These are phyloP conservation scores for Penicillium brevicompactum DNA, from an alignment of 2,329 filamentous ascomycete species.

Conservation along the genomic window DNA sequence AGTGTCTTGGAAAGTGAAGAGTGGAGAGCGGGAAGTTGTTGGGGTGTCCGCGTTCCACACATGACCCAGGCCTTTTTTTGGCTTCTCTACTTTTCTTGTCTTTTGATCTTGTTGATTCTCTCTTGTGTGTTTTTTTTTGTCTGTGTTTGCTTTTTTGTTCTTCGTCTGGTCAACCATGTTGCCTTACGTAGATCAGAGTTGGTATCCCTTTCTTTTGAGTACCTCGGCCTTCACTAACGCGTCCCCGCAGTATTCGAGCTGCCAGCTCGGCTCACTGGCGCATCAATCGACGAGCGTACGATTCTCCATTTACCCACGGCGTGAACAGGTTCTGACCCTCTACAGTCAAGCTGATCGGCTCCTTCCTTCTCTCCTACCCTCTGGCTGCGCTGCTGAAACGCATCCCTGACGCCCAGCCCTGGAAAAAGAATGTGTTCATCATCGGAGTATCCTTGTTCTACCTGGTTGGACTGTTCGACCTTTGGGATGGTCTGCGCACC, in stretches of 20 bases:
- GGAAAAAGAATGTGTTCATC: constrained; percentile 84
- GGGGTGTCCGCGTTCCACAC: constrained; percentile 11
- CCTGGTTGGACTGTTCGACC: constrained; percentile 86
- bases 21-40: constrained; percentile 11
- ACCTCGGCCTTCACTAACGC: constrained; percentile 18
- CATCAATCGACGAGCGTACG: constrained; percentile 66
- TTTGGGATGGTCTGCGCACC: constrained; percentile 83
- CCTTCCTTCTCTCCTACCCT: constrained; percentile 89
- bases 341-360: constrained; percentile 87
- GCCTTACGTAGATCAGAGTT: constrained; percentile 65
- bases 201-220: constrained; percentile 11
- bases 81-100: not conserved
- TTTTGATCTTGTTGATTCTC: constrained; percentile 2
- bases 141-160: constrained; percentile 6
- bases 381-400: constrained; percentile 86
- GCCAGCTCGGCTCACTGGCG: constrained; percentile 59
- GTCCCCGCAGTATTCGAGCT: constrained; percentile 60
- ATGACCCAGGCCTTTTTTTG: constrained; percentile 10
- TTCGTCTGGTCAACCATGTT: constrained; percentile 52
- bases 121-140: constrained; percentile 3
- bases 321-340: constrained; percentile 4
- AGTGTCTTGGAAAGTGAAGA: constrained; percentile 1
- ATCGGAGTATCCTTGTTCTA: constrained; percentile 84
- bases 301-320: constrained; percentile 2
- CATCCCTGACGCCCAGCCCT: constrained; percentile 80